Evolutionary conservation across 2,329 filamentous ascomycete genomes (phyloP), one percentile per base, ranked within the genome.

Genomic region (Ophiocordyceps camponoti-saundersi): DNA sequence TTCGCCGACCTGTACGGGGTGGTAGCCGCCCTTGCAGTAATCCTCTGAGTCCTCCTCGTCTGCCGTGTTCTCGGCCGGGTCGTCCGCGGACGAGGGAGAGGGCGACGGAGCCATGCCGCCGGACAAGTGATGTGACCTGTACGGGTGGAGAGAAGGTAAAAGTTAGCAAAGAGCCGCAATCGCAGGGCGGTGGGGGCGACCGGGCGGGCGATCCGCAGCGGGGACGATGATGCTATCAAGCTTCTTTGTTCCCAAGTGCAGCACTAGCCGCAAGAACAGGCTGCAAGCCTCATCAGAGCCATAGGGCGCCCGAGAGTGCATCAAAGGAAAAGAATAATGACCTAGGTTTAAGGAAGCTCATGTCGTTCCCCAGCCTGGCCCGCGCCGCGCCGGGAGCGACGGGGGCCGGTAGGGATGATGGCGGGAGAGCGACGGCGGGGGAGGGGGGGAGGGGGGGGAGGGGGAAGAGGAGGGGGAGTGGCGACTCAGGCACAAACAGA

Each of bases 1-100:
- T 68, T 98, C 92, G 57, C 92, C 92, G 50, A 96, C 83, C 57
- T 80, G 76, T 45, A 98, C 92, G 3, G 92, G 92, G 61, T 98
- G 92, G 65, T 96, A 98, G 50, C 92, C 92, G 59, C 92, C 92
- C 68, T 96, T 96, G 77, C 90, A 95, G 71, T 98, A 98, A 66
- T 98, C 92, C 67, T 96, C 90, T 44, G 87, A 95, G 66, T 98
- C 92, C 68, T 98, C 92, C 68, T 98, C 92, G 62, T 96, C 92
- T 60, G 89, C 90, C 39, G 90, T 94, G 61, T 92, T 89, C 59
- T 95, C 89, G 64, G 83, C 79, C 56, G 78, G 75, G 62, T 95
- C 89, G 66, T 90, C 88, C 56, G 79, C 80, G 44, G 85, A 85
- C 50, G 81, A 85, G 48, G 85, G 84, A 46, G 82, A 82, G 49